phyloP scores from a whole-genome alignment of 805 yeast genomes.

The Naumovozyma castellii region DNA sequence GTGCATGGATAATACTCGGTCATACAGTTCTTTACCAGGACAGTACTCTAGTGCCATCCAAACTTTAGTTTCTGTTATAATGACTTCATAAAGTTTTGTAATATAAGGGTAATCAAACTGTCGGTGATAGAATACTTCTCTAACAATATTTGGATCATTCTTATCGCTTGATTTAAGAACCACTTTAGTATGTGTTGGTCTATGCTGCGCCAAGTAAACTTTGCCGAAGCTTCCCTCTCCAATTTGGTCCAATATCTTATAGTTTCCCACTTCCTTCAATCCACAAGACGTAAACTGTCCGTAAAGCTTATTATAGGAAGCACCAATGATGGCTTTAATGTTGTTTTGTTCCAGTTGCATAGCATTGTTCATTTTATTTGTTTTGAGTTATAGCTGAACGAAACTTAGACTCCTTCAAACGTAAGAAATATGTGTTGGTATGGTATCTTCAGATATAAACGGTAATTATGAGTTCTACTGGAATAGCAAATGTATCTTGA shows the following conservation, averaged over 20 bases:
- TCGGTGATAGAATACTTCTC: constrained; percentile 83
- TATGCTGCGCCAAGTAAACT: constrained; percentile 77
- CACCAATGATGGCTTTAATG: constrained; percentile 39
- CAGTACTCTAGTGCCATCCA: constrained; percentile 91
- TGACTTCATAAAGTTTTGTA: constrained; percentile 75
- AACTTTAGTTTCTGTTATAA: constrained; percentile 66
- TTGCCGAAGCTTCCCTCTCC: constrained; percentile 94
- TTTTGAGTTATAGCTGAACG: too few relatives aligned
- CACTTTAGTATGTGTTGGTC: constrained; percentile 61
- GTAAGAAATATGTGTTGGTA: too few relatives aligned
- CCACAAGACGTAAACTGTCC: constrained; percentile 38
- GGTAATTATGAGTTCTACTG: too few relatives aligned
- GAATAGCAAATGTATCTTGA: too few relatives aligned
- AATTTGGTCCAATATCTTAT: constrained; percentile 58
- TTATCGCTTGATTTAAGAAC: constrained; percentile 76
- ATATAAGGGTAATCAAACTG: constrained; percentile 79
- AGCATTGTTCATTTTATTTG: background rate
- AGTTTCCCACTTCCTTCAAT: constrained; percentile 68
- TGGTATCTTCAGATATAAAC: too few relatives aligned
- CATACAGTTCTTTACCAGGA: constrained; percentile 68
- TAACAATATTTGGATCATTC: constrained; percentile 73
- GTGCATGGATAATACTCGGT: constrained; percentile 46
- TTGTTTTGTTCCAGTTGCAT: constrained; percentile 21
- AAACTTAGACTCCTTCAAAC: too few relatives aligned
- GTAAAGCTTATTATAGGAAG: constrained; percentile 54